phyloP scores from a whole-genome alignment of 2,329 filamentous ascomycete species.

The Talaromyces sp. region DNA sequence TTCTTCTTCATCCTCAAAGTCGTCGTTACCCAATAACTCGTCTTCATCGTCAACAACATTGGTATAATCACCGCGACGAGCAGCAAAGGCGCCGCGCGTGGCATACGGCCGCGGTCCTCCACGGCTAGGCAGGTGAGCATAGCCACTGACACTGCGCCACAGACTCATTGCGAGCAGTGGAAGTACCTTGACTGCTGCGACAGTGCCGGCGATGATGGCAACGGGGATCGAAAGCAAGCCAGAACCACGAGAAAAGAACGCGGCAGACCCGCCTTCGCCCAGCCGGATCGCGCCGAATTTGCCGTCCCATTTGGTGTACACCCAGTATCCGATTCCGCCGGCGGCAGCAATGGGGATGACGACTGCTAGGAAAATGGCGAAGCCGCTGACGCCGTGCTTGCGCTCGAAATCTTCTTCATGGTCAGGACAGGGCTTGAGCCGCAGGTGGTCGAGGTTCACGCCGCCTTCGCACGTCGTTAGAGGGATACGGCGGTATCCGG shows the following conservation, averaged over 20 bases:
- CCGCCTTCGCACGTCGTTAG: conserved; percentile 82
- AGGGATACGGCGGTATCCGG: conserved; percentile 84
- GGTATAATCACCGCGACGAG: conserved; percentile 80
- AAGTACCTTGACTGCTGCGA: conserved; percentile 64
- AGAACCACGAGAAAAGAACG: conserved; percentile 63
- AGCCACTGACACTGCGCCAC: conserved; percentile 60
- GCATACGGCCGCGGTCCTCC: conserved; percentile 65
- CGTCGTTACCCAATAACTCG: neutral
- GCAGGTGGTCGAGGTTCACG: conserved; percentile 65
- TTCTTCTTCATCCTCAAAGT: conserved; percentile 70
- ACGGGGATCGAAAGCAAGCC: conserved; percentile 81
- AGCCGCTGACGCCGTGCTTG: conserved; percentile 64
- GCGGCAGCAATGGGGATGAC: conserved; percentile 70
- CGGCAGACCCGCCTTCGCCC: conserved; percentile 55
- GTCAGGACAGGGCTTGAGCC: conserved; percentile 64
- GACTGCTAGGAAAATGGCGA: conserved; percentile 81
- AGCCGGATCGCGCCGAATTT: conserved; percentile 92
- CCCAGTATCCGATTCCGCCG: conserved; percentile 71
- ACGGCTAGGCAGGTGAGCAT: conserved; percentile 41
- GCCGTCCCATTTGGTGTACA: conserved; percentile 77
- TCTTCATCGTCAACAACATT: conserved; percentile 76
- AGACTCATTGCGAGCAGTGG: conserved; percentile 70
- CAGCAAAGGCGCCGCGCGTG: conserved; percentile 81
- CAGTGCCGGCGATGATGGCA: conserved; percentile 67
- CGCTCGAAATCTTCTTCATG: conserved; percentile 79